A percentile compares a stretch with the other conserved stretches of the same genome.
Conservation (phyloP, 1,139 yeast species). For the Meyerozyma carpophila region DNA sequence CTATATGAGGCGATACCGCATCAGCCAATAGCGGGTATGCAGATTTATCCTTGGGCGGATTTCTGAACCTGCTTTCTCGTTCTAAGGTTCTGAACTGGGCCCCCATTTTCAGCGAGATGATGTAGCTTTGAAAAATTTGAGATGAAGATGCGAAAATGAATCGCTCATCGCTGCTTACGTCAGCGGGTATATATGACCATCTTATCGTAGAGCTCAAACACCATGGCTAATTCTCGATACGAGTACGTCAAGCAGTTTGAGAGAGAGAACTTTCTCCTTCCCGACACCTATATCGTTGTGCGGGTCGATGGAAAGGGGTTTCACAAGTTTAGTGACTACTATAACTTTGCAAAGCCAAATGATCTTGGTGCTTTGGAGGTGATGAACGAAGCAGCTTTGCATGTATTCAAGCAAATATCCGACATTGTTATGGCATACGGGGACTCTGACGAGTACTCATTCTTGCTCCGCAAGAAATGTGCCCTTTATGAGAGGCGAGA, state of each 20-base stretch:
- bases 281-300: constrained; percentile 75
- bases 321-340: constrained; percentile 73
- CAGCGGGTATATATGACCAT: not conserved
- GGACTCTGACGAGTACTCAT: constrained; percentile 92
- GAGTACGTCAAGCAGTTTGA: constrained; percentile 88
- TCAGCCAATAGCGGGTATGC: constrained; percentile 79
- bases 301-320: constrained; percentile 94
- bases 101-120: constrained; percentile 17
- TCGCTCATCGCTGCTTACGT: not conserved
- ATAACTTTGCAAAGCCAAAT: constrained; percentile 81
- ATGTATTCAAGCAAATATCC: constrained; percentile 56
- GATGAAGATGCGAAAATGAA: constrained; percentile 2
- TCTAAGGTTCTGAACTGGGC: constrained; percentile 79
- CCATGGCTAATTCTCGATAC: constrained; percentile 74
- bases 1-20: constrained; percentile 93
- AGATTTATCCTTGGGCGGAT: constrained; percentile 84
- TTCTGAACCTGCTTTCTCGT: constrained; percentile 76
- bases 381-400: constrained; percentile 77
- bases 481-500: constrained; percentile 76
- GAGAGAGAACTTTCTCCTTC: constrained; percentile 63
- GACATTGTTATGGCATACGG: constrained; percentile 86
- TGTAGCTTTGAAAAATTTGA: constrained; percentile 5
- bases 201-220: not conserved
- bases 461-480: constrained; percentile 60
- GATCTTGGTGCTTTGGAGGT: constrained; percentile 69